These are phyloP conservation scores for Talaromyces thailandensis DNA, from an alignment of 495 filamentous ascomycete species.

Conservation along the genomic window DNA sequence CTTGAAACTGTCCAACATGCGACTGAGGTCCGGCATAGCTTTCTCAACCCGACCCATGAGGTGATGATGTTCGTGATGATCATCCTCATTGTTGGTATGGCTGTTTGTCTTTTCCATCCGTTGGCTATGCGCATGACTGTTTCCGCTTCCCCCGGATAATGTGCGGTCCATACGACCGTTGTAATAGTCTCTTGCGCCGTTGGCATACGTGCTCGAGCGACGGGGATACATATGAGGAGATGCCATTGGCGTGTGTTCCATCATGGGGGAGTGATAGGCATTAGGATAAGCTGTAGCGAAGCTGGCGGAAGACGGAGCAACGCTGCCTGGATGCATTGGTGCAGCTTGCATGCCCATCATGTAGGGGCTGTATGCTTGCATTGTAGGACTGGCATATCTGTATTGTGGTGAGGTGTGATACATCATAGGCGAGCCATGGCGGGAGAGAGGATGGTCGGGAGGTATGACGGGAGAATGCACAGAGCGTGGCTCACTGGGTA, in stretches of 20 bases:
- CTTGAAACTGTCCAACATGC: slow-evolving; percentile 36
- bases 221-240: slow-evolving; percentile 29
- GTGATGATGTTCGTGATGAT: slow-evolving; percentile 29
- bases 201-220: slow-evolving; percentile 9
- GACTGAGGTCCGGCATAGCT: slow-evolving; percentile 41
- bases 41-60: slow-evolving; percentile 39
- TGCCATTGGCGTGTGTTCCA: slow-evolving; percentile 24
- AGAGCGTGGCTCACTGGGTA: slow-evolving; percentile 17
- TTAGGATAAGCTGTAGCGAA: slow-evolving; percentile 22
- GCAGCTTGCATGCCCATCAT: slow-evolving; percentile 25
- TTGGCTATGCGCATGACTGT: slow-evolving; percentile 24
- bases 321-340: slow-evolving; percentile 8
- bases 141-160: slow-evolving; percentile 6
- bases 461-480: slow-evolving; percentile 15
- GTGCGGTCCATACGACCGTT: slow-evolving; percentile 5
- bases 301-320: slow-evolving; percentile 19
- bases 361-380: slow-evolving; percentile 24
- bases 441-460: slow-evolving; percentile 14
- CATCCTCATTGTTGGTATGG: slow-evolving; percentile 22
- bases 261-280: slow-evolving; percentile 28
- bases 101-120: slow-evolving; percentile 22
- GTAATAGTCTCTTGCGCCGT: slow-evolving; percentile 6
- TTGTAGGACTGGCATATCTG: slow-evolving; percentile 22
- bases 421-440: slow-evolving; percentile 9
- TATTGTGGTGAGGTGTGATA: slow-evolving; percentile 13